Conservation (phyloP, 805 yeast species). For the Tetrapisispora iriomotensis region DNA sequence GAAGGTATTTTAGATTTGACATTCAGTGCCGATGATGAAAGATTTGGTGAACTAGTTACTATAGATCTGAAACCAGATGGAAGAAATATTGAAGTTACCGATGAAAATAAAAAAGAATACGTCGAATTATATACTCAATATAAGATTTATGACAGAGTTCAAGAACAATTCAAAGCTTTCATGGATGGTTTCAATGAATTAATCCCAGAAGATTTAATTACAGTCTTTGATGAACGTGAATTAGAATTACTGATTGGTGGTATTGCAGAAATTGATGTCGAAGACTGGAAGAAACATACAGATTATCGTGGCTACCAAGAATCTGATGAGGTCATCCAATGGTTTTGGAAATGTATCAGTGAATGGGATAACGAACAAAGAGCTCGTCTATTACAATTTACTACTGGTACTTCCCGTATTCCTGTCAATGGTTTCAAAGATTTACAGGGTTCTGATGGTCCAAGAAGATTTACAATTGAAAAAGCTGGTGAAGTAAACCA, state of each 20-base stretch:
- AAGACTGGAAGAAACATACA: conserved; percentile 98
- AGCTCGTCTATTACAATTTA: conserved; percentile 89
- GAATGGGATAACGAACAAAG: conserved; percentile 96
- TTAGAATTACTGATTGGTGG: conserved; percentile 95
- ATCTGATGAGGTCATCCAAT: conserved; percentile 89
- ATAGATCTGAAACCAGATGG: conserved; percentile 90
- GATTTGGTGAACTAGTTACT: conserved; percentile 85
- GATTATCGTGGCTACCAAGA: conserved; percentile 98
- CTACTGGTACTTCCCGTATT: conserved; percentile 97
- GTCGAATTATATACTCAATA: conserved; percentile 93
- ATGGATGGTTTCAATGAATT: conserved; percentile 96
- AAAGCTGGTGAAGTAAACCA: conserved; percentile 89
- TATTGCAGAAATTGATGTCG: conserved; percentile 93
- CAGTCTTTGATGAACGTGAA: conserved; percentile 96
- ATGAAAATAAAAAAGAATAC: conserved; percentile 90
- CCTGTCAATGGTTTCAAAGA: conserved; percentile 99
- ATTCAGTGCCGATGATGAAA: conserved; percentile 82
- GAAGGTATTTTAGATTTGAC: conserved; percentile 80
- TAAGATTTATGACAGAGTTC: conserved; percentile 88
- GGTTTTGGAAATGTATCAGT: conserved; percentile 95
- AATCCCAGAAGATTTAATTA: conserved; percentile 92
- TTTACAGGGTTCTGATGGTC: conserved; percentile 97
- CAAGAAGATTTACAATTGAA: conserved; percentile 96
- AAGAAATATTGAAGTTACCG: conserved; percentile 78
- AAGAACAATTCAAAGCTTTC: conserved; percentile 92